Base-by-base conservation (phyloP, 1,284 basidiomycete genomes). In the Neolentinus lepideus region DNA sequence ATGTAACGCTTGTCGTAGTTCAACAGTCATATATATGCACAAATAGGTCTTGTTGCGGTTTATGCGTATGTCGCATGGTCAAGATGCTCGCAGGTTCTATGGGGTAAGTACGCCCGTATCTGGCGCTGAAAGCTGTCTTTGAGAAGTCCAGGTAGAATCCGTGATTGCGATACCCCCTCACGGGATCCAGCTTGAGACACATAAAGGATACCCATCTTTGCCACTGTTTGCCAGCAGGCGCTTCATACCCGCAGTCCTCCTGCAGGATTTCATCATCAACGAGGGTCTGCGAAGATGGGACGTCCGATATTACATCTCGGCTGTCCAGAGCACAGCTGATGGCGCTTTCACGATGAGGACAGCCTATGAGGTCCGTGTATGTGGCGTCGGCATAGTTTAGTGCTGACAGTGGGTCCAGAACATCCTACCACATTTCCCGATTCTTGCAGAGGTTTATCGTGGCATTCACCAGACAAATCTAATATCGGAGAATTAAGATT, bases 241-340 rank as follows among this genome's bases (percentile, higher is more conserved):
- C 6, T 90, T 90, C 64, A 80, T 91, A 60, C 81, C 85, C 6
- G 64, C 76, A 29, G 64, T 72, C 1, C 62, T 66, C 1, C 67
- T 90, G 26, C 73, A 78, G 51, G 85, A 88, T 58, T 73, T 88
- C 35, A 62, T 90, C 33, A 84, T 91, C 54, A 86, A 90, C 62
- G 89, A 91, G 66, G 88, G 81, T 2, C 67, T 90, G 16, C 74
- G 69, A 9, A 70, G 85, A 53, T 91, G 88, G 88, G 73, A 85
- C 62, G 76, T 90, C 16, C 76, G 80, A 14, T 88, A 81, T 62
- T 90, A 88, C 64, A 69, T 90, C 10, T 82, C 77, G 2, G 75
- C 76, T 16, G 64, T 88, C 22, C 69, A 71, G 19, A 63, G 68
- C 11, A 64, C 67, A 14, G 60, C 58, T 31, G 58, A 66, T 22